Evolutionary conservation across 2,329 filamentous ascomycete genomes (phyloP), one percentile per base, ranked within the genome.

Genomic region (Fusarium chaquense): DNA sequence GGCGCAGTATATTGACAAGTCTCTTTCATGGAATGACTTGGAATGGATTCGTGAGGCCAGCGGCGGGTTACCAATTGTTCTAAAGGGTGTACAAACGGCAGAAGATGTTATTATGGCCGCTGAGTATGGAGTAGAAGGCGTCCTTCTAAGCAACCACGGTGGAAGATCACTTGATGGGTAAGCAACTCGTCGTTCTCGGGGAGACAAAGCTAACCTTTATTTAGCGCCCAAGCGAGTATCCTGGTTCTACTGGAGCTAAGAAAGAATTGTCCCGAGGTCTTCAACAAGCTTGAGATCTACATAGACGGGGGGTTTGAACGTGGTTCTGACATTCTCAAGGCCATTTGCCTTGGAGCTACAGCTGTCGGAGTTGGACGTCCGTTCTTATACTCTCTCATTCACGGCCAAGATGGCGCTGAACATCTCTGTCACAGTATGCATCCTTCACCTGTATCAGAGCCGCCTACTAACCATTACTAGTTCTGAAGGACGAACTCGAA

Each of bases 131-230:
- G 78, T 84, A 32, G 82, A 87, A 56, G 86, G 86, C 1, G 85
- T 89, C 22, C 73, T 87, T 53, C 67, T 89, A 22, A 86, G 83
- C 62, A 89, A 89, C 61, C 87, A 89, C 54, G 87, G 87, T 13
- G 87, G 87, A 1, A 78, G 87, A n/a, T 84, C 85, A 3, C 77
- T 87, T 2, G 86, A 89, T 52, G 85, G 83, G 74, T 72, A 45
- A 65, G 71, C 46, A 5, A 24, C 3, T 13, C 4, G 0, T 9
- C 2, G 9, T 3, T 1, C 15, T 2, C 3, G 2, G 3, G 2
- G 2, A 0, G 3, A 3, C 6, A 12, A 1, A 6, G 1, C 36
- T 71, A 18, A 71, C 7, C 0, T 3, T 4, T 6, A 16, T 11
- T 0, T 3, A 76, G 76, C 1, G 61, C 85, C 73, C 75, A 77